Conservation (phyloP, 352 stramenopile species). For the Globisporangium cystogenes region DNA sequence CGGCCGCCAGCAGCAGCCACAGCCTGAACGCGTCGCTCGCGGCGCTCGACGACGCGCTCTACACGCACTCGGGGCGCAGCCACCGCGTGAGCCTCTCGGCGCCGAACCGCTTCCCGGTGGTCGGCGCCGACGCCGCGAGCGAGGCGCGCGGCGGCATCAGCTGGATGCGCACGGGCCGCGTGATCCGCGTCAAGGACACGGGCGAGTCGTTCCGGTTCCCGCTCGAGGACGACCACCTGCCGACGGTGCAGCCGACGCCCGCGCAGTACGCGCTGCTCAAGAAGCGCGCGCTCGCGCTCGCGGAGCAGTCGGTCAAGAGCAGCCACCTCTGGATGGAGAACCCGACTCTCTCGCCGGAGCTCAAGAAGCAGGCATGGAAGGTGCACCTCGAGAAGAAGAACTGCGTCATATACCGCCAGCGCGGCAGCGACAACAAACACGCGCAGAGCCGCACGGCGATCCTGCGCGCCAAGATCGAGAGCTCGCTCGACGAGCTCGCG, state of each 20-base stretch:
- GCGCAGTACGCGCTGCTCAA: constrained; percentile 27
- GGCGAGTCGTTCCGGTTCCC: constrained; percentile 70
- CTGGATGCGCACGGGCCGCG: constrained; percentile 65
- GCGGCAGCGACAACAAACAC: constrained; percentile 26
- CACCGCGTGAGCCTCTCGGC: constrained; percentile 23
- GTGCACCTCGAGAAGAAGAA: constrained; percentile 67
- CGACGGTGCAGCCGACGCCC: constrained; percentile 25
- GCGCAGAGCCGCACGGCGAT: constrained; percentile 41
- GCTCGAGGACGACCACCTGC: constrained; percentile 51
- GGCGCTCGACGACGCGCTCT: constrained; percentile 10
- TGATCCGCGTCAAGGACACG: constrained; percentile 70
- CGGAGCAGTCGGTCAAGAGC: constrained; percentile 38
- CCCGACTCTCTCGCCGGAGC: constrained; percentile 43
- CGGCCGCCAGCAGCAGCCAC: too few relatives aligned
- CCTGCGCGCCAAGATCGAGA: constrained; percentile 65
- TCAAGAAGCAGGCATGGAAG: constrained; percentile 64
- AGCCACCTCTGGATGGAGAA: constrained; percentile 66
- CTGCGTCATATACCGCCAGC: constrained; percentile 63
- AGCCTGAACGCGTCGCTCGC: background rate
- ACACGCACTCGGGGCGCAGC: constrained; percentile 12
- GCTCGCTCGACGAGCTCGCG: constrained; percentile 58
- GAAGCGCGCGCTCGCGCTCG: constrained; percentile 23
- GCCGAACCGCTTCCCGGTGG: constrained; percentile 2
- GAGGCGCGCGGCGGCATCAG: constrained; percentile 36
- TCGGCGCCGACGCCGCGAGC: background rate